Percentiles rank a stretch among this genome's conserved stretches.
phyloP scores from a whole-genome alignment of 768 basidiomycete species.

The Lanmaoa pseudosensibilis region DNA sequence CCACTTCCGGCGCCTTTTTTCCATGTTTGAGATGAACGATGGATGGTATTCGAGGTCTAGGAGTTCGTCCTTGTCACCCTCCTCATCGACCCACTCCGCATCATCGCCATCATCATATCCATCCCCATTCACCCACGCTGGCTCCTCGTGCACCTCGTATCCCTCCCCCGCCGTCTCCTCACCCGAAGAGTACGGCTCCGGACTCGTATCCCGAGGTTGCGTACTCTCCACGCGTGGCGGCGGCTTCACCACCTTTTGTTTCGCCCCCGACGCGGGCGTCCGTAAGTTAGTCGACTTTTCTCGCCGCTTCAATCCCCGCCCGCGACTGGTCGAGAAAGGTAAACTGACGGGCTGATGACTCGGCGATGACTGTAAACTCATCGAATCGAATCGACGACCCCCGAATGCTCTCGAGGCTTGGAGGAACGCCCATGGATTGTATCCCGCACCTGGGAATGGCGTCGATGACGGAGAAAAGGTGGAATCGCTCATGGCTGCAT shows the following conservation, averaged over 20 bases:
- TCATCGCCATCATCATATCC: constrained; percentile 32
- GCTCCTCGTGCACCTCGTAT: constrained; percentile 41
- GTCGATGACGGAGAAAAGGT: constrained; percentile 76
- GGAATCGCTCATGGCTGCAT: constrained; percentile 63
- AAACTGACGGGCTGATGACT: constrained; percentile 39
- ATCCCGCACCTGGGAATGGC: constrained; percentile 63
- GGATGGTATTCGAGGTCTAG: constrained; percentile 78
- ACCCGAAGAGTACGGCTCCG: constrained; percentile 71
- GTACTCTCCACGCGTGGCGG: constrained; percentile 82
- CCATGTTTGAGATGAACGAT: constrained; percentile 60
- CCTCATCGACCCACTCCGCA: constrained; percentile 73
- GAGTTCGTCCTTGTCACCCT: constrained; percentile 67
- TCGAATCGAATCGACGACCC: constrained; percentile 43
- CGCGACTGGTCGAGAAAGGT: constrained; percentile 49
- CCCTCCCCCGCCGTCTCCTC: constrained; percentile 80
- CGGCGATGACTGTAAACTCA: constrained; percentile 55
- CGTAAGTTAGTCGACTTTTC: constrained; percentile 41
- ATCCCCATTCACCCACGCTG: constrained; percentile 34
- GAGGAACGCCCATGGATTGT: constrained; percentile 73
- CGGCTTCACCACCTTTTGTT: constrained; percentile 47
- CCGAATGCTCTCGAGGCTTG: constrained; percentile 55
- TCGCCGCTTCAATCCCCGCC: constrained; percentile 47
- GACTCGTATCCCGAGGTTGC: constrained; percentile 78
- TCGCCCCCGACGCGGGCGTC: constrained; percentile 14
- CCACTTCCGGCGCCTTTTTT: constrained; percentile 71